Evolutionary conservation across 805 yeast genomes (phyloP).

Genomic region (Candida verbasci): DNA sequence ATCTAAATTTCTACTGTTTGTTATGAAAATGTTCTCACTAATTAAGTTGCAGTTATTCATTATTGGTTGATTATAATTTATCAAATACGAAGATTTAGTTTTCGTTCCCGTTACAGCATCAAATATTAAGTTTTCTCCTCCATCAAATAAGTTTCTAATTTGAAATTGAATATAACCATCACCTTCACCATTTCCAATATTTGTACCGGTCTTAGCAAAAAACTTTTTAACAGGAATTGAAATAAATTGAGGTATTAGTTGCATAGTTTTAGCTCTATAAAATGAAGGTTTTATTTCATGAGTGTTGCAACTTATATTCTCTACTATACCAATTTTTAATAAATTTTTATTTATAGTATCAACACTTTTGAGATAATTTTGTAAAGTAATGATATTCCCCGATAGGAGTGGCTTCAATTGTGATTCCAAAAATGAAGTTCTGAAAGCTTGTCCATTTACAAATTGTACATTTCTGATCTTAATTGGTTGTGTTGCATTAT

Average conservation of each 20-base stretch:
- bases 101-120: conserved; percentile 50
- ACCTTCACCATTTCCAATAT: conserved; percentile 95
- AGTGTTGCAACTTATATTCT: conserved; percentile 34
- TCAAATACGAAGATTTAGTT: conserved; percentile 46
- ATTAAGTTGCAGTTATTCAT: conserved; percentile 36
- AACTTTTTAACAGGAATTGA: conserved; percentile 61
- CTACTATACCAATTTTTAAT: conserved; percentile 38
- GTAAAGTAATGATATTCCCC: conserved; percentile 33
- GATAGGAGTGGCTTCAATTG: conserved; percentile 47
- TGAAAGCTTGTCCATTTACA: conserved; percentile 43
- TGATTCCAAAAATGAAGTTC: conserved; percentile 40
- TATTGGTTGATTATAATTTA: conserved; percentile 45
- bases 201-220: conserved; percentile 88
- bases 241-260: conserved; percentile 34
- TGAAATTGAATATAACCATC: conserved; percentile 83
- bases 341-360: conserved; percentile 44
- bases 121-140: conserved; percentile 48
- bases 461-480: conserved; percentile 42
- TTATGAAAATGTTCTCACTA: conserved; percentile 35
- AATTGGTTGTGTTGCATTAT: conserved; percentile 37
- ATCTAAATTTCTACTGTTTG: conserved; percentile 44
- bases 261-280: conserved; percentile 14
- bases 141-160: conserved; percentile 53
- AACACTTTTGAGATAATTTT: conserved; percentile 33
- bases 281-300: conserved; percentile 16